phyloP scores from a whole-genome alignment of 2,329 filamentous ascomycete species.

The Trichoderma asperellum region DNA sequence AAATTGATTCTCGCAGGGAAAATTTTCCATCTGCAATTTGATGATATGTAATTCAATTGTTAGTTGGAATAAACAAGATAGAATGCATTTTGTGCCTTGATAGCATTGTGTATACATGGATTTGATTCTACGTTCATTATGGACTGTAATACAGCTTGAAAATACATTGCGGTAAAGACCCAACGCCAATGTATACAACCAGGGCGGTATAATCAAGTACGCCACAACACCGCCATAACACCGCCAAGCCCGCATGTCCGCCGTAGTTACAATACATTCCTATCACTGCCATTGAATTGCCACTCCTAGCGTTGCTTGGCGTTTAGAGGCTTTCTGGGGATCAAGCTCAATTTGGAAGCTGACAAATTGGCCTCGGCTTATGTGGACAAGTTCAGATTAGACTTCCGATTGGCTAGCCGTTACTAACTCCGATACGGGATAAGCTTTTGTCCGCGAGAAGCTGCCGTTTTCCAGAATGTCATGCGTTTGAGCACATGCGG shows the following conservation, averaged over 20 bases:
- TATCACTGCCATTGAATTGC: not conserved
- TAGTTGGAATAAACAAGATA: not conserved
- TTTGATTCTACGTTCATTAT: not conserved
- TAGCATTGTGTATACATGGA: not conserved
- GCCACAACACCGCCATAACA: not conserved
- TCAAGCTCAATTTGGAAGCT: not conserved
- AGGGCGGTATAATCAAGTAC: not conserved
- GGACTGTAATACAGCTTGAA: not conserved
- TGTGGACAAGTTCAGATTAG: not conserved
- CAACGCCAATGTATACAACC: no score
- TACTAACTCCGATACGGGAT: not conserved
- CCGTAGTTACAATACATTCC: not conserved
- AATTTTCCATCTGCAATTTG: not conserved
- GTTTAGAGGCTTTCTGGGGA: not conserved
- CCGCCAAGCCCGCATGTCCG: no score
- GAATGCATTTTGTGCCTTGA: not conserved
- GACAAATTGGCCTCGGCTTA: slow-evolving; percentile 16
- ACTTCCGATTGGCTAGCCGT: not conserved
- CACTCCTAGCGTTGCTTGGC: not conserved
- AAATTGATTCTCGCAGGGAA: not conserved
- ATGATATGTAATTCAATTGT: not conserved
- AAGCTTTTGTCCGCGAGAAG: not conserved
- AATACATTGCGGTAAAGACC: not conserved
- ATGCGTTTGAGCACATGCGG: not conserved
- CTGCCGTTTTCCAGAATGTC: not conserved